These are phyloP conservation scores for Microthlaspi erraticum DNA, from an alignment of 345 rosid species.

Conservation along the genomic window DNA sequence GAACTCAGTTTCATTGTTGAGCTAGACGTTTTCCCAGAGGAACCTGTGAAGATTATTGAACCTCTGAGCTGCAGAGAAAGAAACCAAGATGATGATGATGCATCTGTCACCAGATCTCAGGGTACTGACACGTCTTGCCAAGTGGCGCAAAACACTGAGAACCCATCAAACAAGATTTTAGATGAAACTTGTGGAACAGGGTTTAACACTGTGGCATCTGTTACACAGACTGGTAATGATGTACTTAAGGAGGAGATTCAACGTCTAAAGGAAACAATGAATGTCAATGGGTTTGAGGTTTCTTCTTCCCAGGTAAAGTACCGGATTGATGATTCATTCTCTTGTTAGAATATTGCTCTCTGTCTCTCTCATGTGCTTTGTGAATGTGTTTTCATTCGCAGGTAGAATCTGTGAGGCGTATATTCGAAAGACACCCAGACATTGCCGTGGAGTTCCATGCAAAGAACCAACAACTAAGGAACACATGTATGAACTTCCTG, in stretches of 20 bases:
- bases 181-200: no score
- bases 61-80: not conserved
- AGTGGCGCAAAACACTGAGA: not conserved
- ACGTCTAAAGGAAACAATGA: no score
- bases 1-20: no score
- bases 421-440: conserved; percentile 29
- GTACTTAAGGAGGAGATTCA: no score
- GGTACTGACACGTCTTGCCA: not conserved
- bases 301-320: no score
- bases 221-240: no score
- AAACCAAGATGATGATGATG: not conserved
- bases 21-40: no score
- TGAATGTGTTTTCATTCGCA: not conserved
- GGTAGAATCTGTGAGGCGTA: conserved; percentile 6
- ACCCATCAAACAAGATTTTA: no score
- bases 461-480: conserved; percentile 16
- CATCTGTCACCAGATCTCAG: not conserved
- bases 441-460: conserved; percentile 12
- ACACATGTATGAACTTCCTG: conserved; percentile 6
- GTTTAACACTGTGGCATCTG: no score
- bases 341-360: not conserved
- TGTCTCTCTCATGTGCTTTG: not conserved
- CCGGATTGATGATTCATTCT: no score
- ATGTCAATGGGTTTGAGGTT: no score
- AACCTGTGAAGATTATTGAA: no score